These are phyloP conservation scores for Teratosphaeria viscida DNA, from an alignment of 2,329 filamentous ascomycete species.

Conservation along the genomic window DNA sequence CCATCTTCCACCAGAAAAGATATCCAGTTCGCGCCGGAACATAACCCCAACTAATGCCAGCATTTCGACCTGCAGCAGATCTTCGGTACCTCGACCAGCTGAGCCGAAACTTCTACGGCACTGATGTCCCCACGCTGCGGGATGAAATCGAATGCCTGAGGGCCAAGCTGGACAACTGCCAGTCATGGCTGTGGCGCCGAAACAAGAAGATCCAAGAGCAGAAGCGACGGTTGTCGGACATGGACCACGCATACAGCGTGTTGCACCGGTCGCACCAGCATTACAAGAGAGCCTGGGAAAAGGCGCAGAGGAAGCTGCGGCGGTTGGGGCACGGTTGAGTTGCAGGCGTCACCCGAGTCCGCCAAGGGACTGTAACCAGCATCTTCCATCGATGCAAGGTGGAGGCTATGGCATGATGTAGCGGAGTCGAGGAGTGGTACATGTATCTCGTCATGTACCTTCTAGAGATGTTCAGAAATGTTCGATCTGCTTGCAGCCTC, in stretches of 20 bases:
- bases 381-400: neutral
- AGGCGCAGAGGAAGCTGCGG: neutral
- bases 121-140: slow-evolving; percentile 10
- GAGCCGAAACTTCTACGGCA: slow-evolving; percentile 10
- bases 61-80: neutral
- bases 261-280: neutral
- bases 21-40: neutral
- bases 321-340: neutral
- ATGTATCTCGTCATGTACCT: neutral
- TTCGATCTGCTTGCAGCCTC: too few species aligned
- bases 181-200: neutral
- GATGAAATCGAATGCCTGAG: slow-evolving; percentile 7
- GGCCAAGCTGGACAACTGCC: slow-evolving; percentile 2
- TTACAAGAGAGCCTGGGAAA: slow-evolving; percentile 1
- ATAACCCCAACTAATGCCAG: neutral
- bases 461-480: too few species aligned
- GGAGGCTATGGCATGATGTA: neutral
- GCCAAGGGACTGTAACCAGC: neutral
- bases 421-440: neutral
- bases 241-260: neutral
- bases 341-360: neutral
- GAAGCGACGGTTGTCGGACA: neutral
- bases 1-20: neutral
- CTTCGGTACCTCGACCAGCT: slow-evolving; percentile 4
- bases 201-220: neutral